Evolutionary conservation across 1,139 yeast species (phyloP), one percentile per base, ranked within the genome.

Genomic region (Schizosaccharomyces versatilis): DNA sequence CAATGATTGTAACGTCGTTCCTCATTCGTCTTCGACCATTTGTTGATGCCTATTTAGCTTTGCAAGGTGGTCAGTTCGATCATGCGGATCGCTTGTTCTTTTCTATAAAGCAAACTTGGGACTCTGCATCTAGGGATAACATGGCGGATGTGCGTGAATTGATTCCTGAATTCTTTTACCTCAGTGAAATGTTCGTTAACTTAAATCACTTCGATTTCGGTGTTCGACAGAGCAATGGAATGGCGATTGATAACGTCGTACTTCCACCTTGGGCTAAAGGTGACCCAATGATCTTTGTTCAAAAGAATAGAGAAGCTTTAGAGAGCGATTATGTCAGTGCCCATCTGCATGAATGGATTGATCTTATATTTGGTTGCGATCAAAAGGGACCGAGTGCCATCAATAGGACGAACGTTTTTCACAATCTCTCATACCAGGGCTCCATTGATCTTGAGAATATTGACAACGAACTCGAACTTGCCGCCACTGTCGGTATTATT

Each of bases 41-140:
- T 65, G 88, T 81, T 1, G 84, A 81, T 57, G 80, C 93, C 0
- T 84, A 81, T 62, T 68, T 83, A 53, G 65, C 83, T 24, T 68
- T 84, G 9, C 95, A 84, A 69, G 95, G 93, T 9, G 94, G 94
- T 0, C 80, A 77, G 57, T 83, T 84, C 68, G 95, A 85, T 60
- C 94, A 81, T 63, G 88, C 94, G 0, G 94, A 84, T 64, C 68
- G 95, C 56, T 66, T 84, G 9, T 84, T 84, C 64, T 75, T 78
- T 61, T 81, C 93, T 0, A 69, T 84, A 36, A 76, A 73, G 38
- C 77, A 80, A 59, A 80, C 94, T 0, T 84, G 95, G 95, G 64
- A 65, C 14, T 81, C 93, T 6, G 84, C 94, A 0, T 78, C 94
- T 0, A 67, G 67, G 54, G 94, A 84, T 51, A 81, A 80, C 62